A percentile compares a stretch with the other conserved stretches of the same genome.
These are phyloP conservation scores for Narthecium ossifragum DNA, from an alignment of 106 monocot species.

Conservation along the genomic window DNA sequence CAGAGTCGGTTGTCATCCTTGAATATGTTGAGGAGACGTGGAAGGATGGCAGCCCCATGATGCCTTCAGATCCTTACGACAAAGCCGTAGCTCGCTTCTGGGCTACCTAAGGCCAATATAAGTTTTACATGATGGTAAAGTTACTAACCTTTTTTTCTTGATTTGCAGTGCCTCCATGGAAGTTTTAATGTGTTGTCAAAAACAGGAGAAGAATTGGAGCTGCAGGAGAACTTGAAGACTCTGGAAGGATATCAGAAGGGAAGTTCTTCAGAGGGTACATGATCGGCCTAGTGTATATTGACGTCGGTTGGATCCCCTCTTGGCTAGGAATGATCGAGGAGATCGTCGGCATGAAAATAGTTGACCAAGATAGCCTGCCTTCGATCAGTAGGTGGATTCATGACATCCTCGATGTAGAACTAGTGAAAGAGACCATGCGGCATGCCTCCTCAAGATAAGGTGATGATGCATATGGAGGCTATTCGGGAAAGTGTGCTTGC, in stretches of 20 bases:
- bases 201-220: constrained; percentile 22
- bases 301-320: constrained; percentile 17
- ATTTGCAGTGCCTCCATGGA: constrained; percentile 21
- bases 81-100: constrained; percentile 31
- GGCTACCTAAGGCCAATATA: constrained; percentile 26
- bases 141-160: too few species aligned
- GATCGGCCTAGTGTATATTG: constrained; percentile 16
- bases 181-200: constrained; percentile 3
- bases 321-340: constrained; percentile 21
- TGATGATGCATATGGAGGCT: constrained; percentile 10
- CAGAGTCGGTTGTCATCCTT: constrained; percentile 27
- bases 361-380: constrained; percentile 13
- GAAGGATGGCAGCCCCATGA: constrained; percentile 13
- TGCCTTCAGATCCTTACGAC: constrained; percentile 34
- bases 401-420: constrained; percentile 11
- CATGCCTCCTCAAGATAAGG: constrained; percentile 19
- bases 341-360: background rate
- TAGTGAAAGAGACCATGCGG: constrained; percentile 8
- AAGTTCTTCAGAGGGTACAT: constrained; percentile 27
- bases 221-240: constrained; percentile 8
- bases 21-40: constrained; percentile 43
- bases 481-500: constrained; percentile 10
- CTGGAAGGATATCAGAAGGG: constrained; percentile 16
- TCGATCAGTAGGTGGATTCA: constrained; percentile 19
- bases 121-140: too few species aligned